Percentiles rank a stretch among this genome's conserved stretches.
phyloP scores from a whole-genome alignment of 495 filamentous ascomycete genomes.

The Penicillium ochrochloron region DNA sequence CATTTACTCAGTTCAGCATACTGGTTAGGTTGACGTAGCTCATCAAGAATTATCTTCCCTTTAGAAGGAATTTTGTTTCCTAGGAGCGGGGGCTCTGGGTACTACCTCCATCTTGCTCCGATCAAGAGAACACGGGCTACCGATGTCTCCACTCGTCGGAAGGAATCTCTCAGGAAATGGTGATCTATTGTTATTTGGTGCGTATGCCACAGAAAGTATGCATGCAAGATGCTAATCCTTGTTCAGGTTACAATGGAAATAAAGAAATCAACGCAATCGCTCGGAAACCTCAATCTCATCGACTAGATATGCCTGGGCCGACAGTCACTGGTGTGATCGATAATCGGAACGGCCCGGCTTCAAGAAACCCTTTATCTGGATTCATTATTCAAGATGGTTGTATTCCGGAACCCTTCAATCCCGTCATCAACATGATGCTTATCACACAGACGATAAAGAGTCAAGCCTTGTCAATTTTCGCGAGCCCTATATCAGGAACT shows the following conservation, averaged over 20 bases:
- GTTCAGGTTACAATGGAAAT: neutral
- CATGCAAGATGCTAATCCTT: neutral
- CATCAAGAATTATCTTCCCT: neutral
- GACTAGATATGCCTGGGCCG: constrained; percentile 49
- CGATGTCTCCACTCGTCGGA: neutral
- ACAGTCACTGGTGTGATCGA: constrained; percentile 67
- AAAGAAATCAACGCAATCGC: neutral
- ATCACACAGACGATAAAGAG: neutral
- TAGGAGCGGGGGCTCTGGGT: neutral
- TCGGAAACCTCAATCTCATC: neutral
- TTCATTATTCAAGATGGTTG: constrained; percentile 70
- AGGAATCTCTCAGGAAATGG: neutral
- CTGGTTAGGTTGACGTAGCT: neutral
- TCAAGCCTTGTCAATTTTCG: neutral
- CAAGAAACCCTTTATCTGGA: constrained; percentile 57
- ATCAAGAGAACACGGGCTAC: neutral
- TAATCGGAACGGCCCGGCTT: constrained; percentile 45
- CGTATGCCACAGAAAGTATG: neutral
- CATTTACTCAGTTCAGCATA: neutral
- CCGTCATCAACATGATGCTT: constrained; percentile 61
- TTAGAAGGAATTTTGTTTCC: neutral
- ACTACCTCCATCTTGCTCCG: neutral
- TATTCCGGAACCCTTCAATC: constrained; percentile 59
- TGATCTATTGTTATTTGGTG: neutral
- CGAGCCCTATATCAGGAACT: neutral